Conservation (phyloP, 164 flowering plant species). For the Umbilicus rupestris region DNA sequence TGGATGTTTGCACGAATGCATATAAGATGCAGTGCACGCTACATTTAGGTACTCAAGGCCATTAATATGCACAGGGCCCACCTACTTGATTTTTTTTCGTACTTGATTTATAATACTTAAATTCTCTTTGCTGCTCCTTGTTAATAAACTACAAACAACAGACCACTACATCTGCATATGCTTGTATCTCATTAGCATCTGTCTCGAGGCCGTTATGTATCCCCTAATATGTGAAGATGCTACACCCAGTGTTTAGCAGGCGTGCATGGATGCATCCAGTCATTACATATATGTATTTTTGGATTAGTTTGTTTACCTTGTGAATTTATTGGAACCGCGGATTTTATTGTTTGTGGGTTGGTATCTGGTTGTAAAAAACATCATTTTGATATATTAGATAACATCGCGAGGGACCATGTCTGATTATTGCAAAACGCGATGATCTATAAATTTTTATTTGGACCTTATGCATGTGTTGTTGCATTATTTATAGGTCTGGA, state of each 20-base stretch:
- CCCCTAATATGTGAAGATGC: background rate
- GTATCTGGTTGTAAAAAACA: background rate
- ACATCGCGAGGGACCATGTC: background rate
- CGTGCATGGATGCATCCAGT: background rate
- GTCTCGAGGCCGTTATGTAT: too few relatives aligned
- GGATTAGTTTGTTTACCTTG: background rate
- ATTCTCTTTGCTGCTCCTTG: too few relatives aligned
- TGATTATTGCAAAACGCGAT: background rate
- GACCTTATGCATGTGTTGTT: slow-evolving; percentile 3
- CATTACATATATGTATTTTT: background rate
- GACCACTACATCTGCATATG: too few relatives aligned
- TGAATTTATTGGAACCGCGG: background rate
- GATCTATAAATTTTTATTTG: background rate
- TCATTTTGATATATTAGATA: background rate
- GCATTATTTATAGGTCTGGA: slow-evolving; percentile 56
- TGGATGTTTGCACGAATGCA: too few relatives aligned
- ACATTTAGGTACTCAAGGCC: too few relatives aligned
- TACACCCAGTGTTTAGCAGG: background rate
- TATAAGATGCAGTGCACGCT: too few relatives aligned
- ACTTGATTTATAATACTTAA: too few relatives aligned
- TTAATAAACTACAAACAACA: too few relatives aligned
- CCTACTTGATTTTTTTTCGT: too few relatives aligned
- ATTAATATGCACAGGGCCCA: too few relatives aligned
- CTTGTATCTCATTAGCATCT: too few relatives aligned
- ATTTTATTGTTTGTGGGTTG: background rate